Conservation (phyloP, 441 rosid genomes). For the Croton laevigatus region DNA sequence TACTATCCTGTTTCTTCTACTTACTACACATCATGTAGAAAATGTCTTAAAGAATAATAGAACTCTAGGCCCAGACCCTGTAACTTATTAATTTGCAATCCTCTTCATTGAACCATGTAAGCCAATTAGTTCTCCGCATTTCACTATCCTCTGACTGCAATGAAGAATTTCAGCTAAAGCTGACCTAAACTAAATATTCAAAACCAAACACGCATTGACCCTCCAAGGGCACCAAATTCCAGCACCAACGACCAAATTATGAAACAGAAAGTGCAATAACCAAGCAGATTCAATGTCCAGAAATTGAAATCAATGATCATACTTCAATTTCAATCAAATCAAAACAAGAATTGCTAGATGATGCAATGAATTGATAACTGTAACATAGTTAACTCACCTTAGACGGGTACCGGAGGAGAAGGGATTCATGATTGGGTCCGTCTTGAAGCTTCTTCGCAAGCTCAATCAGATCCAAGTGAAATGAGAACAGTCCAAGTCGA, state of each 20-base stretch:
- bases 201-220: conserved; percentile 1
- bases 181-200: neutral
- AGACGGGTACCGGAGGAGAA: conserved; percentile 98
- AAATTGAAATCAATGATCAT: neutral
- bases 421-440: conserved; percentile 88
- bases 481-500: conserved; percentile 8
- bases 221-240: neutral
- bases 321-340: conserved; percentile 1
- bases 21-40: neutral
- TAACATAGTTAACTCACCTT: conserved; percentile 46
- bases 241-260: neutral
- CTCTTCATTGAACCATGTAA: neutral
- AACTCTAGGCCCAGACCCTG: neutral
- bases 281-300: neutral
- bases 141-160: neutral
- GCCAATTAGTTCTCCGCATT: conserved; percentile 8
- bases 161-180: conserved; percentile 10
- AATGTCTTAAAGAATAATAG: neutral
- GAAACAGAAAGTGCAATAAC: neutral
- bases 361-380: conserved; percentile 2
- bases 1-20: neutral
- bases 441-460: conserved; percentile 20
- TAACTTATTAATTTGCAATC: neutral
- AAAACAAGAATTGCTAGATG: conserved; percentile 11
- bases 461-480: conserved; percentile 39